Conservation (phyloP, 805 yeast genomes). For the Candida silvicultrix region DNA sequence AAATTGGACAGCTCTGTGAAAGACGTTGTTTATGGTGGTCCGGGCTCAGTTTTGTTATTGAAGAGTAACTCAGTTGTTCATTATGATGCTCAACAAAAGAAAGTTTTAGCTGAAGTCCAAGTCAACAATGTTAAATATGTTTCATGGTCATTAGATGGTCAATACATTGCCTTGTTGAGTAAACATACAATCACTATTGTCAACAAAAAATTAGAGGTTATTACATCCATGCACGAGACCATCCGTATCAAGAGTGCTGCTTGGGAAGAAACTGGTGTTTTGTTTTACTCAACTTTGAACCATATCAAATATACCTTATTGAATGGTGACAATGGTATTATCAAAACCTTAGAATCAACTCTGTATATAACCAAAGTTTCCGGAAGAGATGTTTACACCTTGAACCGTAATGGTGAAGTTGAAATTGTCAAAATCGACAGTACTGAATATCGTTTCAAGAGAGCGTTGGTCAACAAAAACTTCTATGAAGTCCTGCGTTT, state of each 20-base stretch:
- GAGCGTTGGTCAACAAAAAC: conserved; percentile 83
- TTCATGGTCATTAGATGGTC: conserved; percentile 84
- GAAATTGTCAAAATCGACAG: conserved; percentile 82
- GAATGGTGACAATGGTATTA: conserved; percentile 93
- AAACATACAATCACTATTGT: conserved; percentile 92
- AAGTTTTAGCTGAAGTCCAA: conserved; percentile 59
- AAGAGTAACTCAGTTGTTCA: conserved; percentile 68
- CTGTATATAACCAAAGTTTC: conserved; percentile 70
- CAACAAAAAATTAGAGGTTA: conserved; percentile 64
- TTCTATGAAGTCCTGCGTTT: conserved; percentile 88
- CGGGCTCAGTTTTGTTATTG: conserved; percentile 76
- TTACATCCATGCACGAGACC: conserved; percentile 90
- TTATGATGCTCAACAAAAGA: conserved; percentile 91
- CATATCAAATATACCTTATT: conserved; percentile 90
- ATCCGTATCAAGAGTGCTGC: conserved; percentile 95
- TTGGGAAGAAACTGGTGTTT: conserved; percentile 92
- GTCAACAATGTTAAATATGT: conserved; percentile 82
- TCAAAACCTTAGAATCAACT: conserved; percentile 86
- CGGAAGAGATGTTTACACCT: conserved; percentile 69
- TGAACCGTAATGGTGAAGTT: conserved; percentile 81
- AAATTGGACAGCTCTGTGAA: conserved; percentile 60
- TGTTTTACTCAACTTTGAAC: conserved; percentile 89
- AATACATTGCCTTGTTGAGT: conserved; percentile 78
- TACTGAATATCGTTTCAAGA: conserved; percentile 94
- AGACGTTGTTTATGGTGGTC: conserved; percentile 72